Evolutionary conservation across 805 yeast genomes (phyloP).

Genomic region (Saccharomycopsis lassenensis): DNA sequence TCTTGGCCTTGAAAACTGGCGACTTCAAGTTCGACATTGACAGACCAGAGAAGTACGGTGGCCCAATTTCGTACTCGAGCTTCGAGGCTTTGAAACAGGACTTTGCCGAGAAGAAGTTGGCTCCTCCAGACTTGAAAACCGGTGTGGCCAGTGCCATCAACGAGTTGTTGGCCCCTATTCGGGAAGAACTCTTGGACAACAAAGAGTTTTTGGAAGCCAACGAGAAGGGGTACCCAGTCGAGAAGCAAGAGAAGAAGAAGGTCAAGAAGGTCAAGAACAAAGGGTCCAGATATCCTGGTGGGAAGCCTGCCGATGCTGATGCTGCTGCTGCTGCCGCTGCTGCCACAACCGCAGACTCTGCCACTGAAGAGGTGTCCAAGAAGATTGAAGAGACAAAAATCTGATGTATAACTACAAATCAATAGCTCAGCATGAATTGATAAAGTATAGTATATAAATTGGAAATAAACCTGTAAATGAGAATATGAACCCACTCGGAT

Average conservation of each 20-base stretch:
- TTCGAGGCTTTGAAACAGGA: constrained; percentile 62
- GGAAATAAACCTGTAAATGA: background rate
- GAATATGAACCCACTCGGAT: too few species aligned
- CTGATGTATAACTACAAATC: too few species aligned
- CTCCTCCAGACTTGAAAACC: constrained; percentile 88
- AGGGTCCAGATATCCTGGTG: constrained; percentile 86
- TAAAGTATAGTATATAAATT: background rate
- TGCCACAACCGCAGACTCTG: constrained; percentile 23
- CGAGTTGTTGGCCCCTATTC: constrained; percentile 71
- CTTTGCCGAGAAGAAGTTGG: constrained; percentile 59
- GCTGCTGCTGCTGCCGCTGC: constrained; percentile 57
- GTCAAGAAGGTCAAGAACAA: constrained; percentile 69
- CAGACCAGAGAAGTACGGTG: constrained; percentile 97
- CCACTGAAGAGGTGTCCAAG: constrained; percentile 25
- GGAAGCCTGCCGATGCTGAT: constrained; percentile 22
- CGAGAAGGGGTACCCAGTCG: constrained; percentile 77
- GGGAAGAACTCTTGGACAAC: constrained; percentile 49
- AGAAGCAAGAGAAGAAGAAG: constrained; percentile 47
- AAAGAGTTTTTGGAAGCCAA: constrained; percentile 68
- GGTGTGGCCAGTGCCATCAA: constrained; percentile 87
- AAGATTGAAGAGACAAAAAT: constrained; percentile 30
- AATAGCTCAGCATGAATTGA: too few species aligned
- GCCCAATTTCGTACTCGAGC: constrained; percentile 64
- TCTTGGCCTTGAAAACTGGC: constrained; percentile 55
- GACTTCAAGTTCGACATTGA: constrained; percentile 59